Evolutionary conservation across 176 grass and related monocot species (phyloP), one percentile per base, ranked within the genome.

Genomic region (Raddia distichophylla): DNA sequence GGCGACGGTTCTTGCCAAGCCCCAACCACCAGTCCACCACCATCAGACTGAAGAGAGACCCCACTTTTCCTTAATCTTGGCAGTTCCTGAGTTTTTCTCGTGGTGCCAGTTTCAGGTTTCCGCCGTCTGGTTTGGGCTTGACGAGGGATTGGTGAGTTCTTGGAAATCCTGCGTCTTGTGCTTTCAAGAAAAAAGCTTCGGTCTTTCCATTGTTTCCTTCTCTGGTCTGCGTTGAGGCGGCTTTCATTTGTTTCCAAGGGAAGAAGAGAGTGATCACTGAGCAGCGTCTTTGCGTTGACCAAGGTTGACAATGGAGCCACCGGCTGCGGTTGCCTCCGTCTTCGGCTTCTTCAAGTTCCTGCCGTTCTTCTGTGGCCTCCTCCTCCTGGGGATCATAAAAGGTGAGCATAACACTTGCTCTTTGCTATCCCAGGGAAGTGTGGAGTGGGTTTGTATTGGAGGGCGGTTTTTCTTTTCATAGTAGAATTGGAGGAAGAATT

Each of bases 351-450:
- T 99, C 78, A 85, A 90, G 89, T 99, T 99, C 91, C 57, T 99
- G 72, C 91, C 97, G 15, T 99, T 85, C 87, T 99, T 99, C 83
- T 71, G 60, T 27, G 93, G 88, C 5, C 79, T 99, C 69, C 83
- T 99, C 83, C 67, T 99, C 49, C 91, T 99, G 8, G 97, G 97
- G 3, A 46, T 90, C 71, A 86, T 96, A 73, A 99, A 99, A 95
- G 97, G 97, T 93, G 67, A 50, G 4, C 37, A 40, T 40, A 5
- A 40, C 37, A 40, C 37, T 40, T 40, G 37, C 37, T 46, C 32
- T 32, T 75, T 13, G 56, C 16, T 74, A 17, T 22, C 5, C 2
- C 20, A 33, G 22, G 18, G 3, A 44, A 42, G 18, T 81, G 60
- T 73, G 8, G 59, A 48, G 16, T 83, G 5, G 6, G 65, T 49